phyloP scores from a whole-genome alignment of 2,329 filamentous ascomycete genomes.

The Ilyonectria destructans region DNA sequence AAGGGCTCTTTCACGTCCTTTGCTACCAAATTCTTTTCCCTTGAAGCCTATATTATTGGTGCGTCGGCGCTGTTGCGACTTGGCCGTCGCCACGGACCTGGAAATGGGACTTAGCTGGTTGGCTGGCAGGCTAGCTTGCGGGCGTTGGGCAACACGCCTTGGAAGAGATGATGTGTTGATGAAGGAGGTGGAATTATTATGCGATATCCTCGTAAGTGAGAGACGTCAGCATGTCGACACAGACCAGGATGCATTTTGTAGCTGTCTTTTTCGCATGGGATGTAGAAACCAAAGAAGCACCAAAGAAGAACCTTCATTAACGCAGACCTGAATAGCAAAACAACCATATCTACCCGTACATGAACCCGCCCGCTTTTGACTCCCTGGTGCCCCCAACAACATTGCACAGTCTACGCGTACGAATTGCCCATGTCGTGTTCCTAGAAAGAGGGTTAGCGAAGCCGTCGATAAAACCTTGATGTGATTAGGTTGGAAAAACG shows the following conservation, averaged over 20 bases:
- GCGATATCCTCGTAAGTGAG: slow-evolving; percentile 11
- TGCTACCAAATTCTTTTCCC: slow-evolving; percentile 14
- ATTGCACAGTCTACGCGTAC: slow-evolving; percentile 58
- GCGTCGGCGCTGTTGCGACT: slow-evolving; percentile 1
- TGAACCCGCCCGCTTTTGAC: slow-evolving; percentile 44
- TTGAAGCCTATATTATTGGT: slow-evolving; percentile 1
- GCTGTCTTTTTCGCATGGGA: slow-evolving; percentile 21
- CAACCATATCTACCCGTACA: slow-evolving; percentile 41
- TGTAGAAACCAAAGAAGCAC: slow-evolving; percentile 27
- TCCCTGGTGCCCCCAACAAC: slow-evolving; percentile 38
- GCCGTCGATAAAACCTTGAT: neutral
- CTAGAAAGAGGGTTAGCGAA: slow-evolving; percentile 55
- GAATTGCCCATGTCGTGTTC: slow-evolving; percentile 79
- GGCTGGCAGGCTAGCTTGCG: slow-evolving; percentile 16
- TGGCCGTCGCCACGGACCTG: slow-evolving; percentile 1
- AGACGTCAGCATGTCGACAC: slow-evolving; percentile 12
- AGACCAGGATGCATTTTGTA: slow-evolving; percentile 9
- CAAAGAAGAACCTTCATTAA: slow-evolving; percentile 38
- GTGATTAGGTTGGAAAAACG: neutral
- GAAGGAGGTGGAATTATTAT: slow-evolving; percentile 3
- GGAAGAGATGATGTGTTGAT: slow-evolving; percentile 13
- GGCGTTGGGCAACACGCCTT: slow-evolving; percentile 25
- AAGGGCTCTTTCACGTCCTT: slow-evolving; percentile 23
- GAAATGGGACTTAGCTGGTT: slow-evolving; percentile 22
- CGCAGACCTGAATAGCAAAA: slow-evolving; percentile 30